phyloP scores from a whole-genome alignment of 495 filamentous ascomycete genomes.

The Penicillium bialowiezense region DNA sequence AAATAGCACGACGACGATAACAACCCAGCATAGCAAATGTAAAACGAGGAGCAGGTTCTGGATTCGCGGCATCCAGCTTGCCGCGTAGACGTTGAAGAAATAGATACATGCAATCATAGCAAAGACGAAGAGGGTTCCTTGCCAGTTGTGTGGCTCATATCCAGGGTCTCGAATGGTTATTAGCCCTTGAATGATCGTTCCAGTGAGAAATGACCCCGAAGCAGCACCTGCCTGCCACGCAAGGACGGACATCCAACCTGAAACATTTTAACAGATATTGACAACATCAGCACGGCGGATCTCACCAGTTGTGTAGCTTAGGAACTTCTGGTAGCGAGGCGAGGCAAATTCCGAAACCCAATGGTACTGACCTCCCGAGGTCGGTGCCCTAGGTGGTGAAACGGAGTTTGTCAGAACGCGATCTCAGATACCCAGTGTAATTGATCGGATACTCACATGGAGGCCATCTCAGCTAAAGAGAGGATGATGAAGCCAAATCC shows the following conservation, averaged over 20 bases:
- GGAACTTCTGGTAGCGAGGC: slow-evolving; percentile 34
- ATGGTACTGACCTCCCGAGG: slow-evolving; percentile 44
- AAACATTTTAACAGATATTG: neutral
- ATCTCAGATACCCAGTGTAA: slow-evolving; percentile 9
- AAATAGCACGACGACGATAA: slow-evolving; percentile 35
- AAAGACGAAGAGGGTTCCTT: slow-evolving; percentile 46
- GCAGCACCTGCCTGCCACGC: slow-evolving; percentile 39
- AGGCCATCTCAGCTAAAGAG: slow-evolving; percentile 38
- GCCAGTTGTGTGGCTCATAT: slow-evolving; percentile 37
- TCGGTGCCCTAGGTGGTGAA: neutral
- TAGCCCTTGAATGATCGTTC: slow-evolving; percentile 45
- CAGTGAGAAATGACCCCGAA: slow-evolving; percentile 39
- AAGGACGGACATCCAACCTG: slow-evolving; percentile 47
- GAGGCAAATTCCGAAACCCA: slow-evolving; percentile 51
- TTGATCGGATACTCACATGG: slow-evolving; percentile 18
- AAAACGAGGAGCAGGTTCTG: slow-evolving; percentile 36
- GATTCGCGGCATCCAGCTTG: slow-evolving; percentile 35
- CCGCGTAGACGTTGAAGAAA: slow-evolving; percentile 41
- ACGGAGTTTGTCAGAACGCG: slow-evolving; percentile 20
- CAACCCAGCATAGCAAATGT: slow-evolving; percentile 40
- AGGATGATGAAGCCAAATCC: slow-evolving; percentile 29
- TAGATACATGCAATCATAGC: slow-evolving; percentile 37
- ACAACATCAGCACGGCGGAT: neutral
- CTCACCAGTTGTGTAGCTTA: slow-evolving; percentile 44
- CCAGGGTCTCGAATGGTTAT: slow-evolving; percentile 33